Evolutionary conservation across 2,329 filamentous ascomycete genomes (phyloP).

Genomic region (Massarina eburnea): DNA sequence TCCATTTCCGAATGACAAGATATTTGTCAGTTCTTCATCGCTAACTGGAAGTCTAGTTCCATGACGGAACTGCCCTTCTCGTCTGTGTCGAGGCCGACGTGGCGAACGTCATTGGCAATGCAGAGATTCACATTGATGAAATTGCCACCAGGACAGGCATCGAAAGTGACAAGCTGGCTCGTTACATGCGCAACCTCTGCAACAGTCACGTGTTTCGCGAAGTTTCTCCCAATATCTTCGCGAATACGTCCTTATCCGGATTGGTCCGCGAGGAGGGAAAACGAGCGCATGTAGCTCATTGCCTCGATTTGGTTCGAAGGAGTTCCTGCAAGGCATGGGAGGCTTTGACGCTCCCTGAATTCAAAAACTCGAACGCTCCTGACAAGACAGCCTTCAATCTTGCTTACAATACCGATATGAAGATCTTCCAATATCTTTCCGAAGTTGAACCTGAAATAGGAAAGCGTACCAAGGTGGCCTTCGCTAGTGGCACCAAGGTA

Average conservation of each 20-base stretch:
- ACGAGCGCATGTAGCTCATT: no score
- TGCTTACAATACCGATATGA: no score
- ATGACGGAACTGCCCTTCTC: conserved; percentile 6
- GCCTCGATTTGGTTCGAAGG: no score
- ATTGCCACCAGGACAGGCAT: conserved; percentile 1
- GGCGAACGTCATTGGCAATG: conserved; percentile 2
- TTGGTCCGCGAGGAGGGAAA: no score
- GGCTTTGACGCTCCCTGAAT: no score
- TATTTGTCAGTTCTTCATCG: not conserved
- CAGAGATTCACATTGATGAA: conserved; percentile 5
- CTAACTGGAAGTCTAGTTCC: conserved; percentile 4
- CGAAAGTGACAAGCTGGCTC: conserved; percentile 5
- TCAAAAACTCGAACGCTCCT: no score
- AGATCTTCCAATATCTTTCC: no score
- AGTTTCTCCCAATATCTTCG: conserved; percentile 4
- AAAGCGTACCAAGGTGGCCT: conserved; percentile 6
- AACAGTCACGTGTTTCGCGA: conserved; percentile 6
- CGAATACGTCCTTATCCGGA: conserved; percentile 5
- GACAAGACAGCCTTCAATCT: no score
- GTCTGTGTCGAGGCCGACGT: conserved; percentile 4
- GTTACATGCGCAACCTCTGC: conserved; percentile 5
- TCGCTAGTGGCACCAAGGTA: conserved; percentile 5
- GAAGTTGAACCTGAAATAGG: conserved; percentile 7
- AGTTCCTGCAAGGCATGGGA: no score
- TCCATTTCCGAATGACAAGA: not conserved